A percentile compares a stretch with the other conserved stretches of the same genome.
Conservation (phyloP, 371 early-diverging fungal species). For the Haplosporangium sp. region DNA sequence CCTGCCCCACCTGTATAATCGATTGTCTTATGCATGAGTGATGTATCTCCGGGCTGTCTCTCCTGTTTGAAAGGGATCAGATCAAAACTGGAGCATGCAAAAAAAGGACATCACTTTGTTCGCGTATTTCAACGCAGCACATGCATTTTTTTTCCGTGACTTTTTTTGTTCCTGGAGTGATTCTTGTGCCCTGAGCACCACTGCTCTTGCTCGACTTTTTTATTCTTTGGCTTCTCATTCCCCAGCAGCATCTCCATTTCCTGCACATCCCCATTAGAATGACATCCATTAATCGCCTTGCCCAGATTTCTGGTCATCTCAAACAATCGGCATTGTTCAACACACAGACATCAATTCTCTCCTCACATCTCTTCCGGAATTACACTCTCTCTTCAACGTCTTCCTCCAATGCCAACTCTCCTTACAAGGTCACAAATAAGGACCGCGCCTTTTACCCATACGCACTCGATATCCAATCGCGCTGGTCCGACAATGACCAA, state of each 20-base stretch:
- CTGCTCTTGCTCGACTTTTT: background rate
- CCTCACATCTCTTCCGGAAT: conserved; percentile 15
- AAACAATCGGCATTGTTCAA: conserved; percentile 1
- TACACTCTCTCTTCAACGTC: conserved; percentile 18
- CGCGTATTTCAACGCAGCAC: too few species aligned
- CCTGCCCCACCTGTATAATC: conserved; percentile 19
- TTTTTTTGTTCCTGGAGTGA: too few species aligned
- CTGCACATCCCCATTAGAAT: too few species aligned
- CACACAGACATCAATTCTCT: background rate
- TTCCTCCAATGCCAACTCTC: background rate
- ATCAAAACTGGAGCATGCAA: too few species aligned
- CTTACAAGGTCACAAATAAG: conserved; percentile 28
- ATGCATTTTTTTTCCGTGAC: too few species aligned
- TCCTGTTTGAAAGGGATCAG: background rate
- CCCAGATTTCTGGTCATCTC: conserved; percentile 28
- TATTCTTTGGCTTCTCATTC: too few species aligned
- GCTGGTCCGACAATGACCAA: conserved; percentile 72
- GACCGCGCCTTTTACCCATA: conserved; percentile 54
- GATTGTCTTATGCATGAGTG: conserved; percentile 17
- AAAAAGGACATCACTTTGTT: too few species aligned
- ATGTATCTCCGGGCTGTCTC: background rate
- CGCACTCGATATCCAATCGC: conserved; percentile 53
- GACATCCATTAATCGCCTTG: conserved; percentile 32
- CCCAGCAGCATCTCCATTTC: conserved; percentile 1
- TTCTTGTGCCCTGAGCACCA: too few species aligned